Conservation (phyloP, 805 yeast species). For the Barnettozyma californica region DNA sequence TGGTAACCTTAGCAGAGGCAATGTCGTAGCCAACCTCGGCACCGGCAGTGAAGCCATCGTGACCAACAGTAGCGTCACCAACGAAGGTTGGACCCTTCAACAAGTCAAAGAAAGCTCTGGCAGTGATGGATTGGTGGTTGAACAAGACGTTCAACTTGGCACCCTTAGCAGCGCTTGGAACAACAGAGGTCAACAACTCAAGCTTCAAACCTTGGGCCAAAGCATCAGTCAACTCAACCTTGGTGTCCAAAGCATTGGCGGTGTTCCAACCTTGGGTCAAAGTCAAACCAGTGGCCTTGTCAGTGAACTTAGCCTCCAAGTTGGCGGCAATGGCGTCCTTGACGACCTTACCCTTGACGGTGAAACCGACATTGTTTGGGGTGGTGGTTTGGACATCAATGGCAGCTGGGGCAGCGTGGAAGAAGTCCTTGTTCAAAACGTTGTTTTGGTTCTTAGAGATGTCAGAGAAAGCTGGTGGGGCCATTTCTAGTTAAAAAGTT, state of each 20-base stretch:
- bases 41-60: slow-evolving; percentile 95
- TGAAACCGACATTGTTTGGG: slow-evolving; percentile 93
- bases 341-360: slow-evolving; percentile 85
- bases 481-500: slow-evolving; percentile 32
- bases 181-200: slow-evolving; percentile 80
- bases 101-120: slow-evolving; percentile 91
- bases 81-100: slow-evolving; percentile 93
- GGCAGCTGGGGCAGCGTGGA: slow-evolving; percentile 82
- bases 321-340: slow-evolving; percentile 81
- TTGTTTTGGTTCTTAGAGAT: slow-evolving; percentile 90
- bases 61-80: slow-evolving; percentile 93
- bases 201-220: slow-evolving; percentile 94
- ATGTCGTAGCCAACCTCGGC: slow-evolving; percentile 97
- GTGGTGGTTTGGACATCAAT: slow-evolving; percentile 89
- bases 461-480: slow-evolving; percentile 90
- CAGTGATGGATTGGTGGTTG: slow-evolving; percentile 88
- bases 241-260: slow-evolving; percentile 85
- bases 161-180: slow-evolving; percentile 81
- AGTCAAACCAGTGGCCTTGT: slow-evolving; percentile 87
- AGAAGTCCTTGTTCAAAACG: slow-evolving; percentile 87
- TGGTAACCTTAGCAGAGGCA: slow-evolving; percentile 84
- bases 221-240: slow-evolving; percentile 86
- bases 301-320: slow-evolving; percentile 87
- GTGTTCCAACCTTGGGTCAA: slow-evolving; percentile 98
- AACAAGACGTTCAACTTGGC: slow-evolving; percentile 88